phyloP scores from a whole-genome alignment of 257 asterid species.

The Nicotiana obtusifolia region DNA sequence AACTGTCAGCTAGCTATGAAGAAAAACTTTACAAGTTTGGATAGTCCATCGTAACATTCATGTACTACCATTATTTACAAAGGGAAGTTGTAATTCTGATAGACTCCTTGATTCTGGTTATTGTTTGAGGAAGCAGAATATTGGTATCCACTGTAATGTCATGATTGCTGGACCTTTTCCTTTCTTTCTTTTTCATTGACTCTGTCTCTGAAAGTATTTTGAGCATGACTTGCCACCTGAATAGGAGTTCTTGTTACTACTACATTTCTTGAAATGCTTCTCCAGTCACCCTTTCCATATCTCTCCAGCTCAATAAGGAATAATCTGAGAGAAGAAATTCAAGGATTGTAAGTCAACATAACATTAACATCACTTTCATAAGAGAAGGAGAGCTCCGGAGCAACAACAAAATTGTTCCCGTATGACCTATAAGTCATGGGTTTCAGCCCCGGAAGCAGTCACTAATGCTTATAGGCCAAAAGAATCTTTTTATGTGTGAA shows the following conservation, averaged over 20 bases:
- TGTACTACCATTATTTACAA: constrained; percentile 16
- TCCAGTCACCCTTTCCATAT: constrained; percentile 89
- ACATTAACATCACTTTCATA: not conserved
- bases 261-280: constrained; percentile 87
- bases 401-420: too few relatives aligned
- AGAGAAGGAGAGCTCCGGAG: too few relatives aligned
- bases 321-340: constrained; percentile 30
- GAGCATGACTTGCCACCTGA: constrained; percentile 93
- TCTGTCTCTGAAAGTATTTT: constrained; percentile 74
- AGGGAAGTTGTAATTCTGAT: constrained; percentile 35
- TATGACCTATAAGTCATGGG: too few relatives aligned
- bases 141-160: constrained; percentile 55
- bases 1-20: constrained; percentile 9
- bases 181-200: constrained; percentile 55
- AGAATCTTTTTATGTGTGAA: too few relatives aligned
- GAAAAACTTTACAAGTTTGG: constrained; percentile 27
- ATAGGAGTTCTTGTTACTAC: constrained; percentile 89
- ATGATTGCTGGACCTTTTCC: constrained; percentile 83
- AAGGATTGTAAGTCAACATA: not conserved
- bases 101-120: constrained; percentile 41
- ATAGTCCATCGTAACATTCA: constrained; percentile 15
- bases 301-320: constrained; percentile 58
- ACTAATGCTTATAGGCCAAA: too few relatives aligned
- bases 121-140: constrained; percentile 43
- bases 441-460: accelerated